Percentiles rank a stretch among this genome's conserved stretches.
These are phyloP conservation scores for Cladosporium sp. DNA, from an alignment of 2,329 filamentous ascomycete genomes.

Conservation along the genomic window DNA sequence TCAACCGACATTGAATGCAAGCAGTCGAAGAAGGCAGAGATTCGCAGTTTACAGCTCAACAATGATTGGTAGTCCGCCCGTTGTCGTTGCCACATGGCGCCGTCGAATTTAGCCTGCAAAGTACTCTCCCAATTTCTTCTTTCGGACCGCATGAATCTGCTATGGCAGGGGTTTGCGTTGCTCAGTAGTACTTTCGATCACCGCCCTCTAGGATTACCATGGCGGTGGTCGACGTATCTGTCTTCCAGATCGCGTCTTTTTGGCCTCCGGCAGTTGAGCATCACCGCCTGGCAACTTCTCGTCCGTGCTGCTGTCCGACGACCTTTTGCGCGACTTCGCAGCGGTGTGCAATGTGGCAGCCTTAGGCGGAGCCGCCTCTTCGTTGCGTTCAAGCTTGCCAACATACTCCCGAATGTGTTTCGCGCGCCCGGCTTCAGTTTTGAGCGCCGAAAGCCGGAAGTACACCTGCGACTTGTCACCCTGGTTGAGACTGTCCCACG, in stretches of 20 bases:
- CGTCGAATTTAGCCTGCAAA: no score
- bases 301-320: neutral
- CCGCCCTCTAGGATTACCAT: neutral
- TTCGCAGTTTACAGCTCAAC: neutral
- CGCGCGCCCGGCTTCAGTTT: constrained; percentile 31
- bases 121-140: no score
- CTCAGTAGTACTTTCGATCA: neutral
- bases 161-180: neutral
- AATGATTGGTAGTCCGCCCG: no score
- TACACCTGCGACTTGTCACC: constrained; percentile 51
- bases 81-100: neutral
- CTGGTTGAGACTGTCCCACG: constrained; percentile 49
- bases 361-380: no score
- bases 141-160: neutral
- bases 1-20: no score
- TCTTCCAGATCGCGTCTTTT: neutral
- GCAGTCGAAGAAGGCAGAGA: neutral
- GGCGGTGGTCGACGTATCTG: neutral
- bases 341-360: no score
- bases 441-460: constrained; percentile 47
- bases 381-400: constrained; percentile 20
- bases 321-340: neutral
- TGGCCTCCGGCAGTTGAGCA: neutral
- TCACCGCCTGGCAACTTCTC: neutral
- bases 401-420: constrained; percentile 44